Conservation (phyloP, 2,329 filamentous ascomycete genomes). For the Fusarium ambrosium region DNA sequence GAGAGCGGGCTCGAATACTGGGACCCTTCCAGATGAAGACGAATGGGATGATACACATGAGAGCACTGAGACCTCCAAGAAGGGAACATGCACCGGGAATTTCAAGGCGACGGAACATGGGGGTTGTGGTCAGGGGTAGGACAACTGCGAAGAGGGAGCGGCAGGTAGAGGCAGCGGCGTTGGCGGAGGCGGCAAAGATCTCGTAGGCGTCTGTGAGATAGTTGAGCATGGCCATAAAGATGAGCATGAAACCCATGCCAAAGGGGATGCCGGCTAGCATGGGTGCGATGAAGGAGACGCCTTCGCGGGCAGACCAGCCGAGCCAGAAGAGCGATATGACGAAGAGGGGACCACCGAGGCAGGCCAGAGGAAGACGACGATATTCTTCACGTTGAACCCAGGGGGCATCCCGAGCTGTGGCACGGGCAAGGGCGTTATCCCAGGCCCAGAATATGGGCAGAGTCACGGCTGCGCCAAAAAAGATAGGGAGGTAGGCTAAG, state of each 20-base stretch:
- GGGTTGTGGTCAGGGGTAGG: slow-evolving; percentile 67
- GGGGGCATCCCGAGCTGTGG: slow-evolving; percentile 60
- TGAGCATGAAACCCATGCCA: slow-evolving; percentile 71
- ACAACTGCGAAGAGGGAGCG: slow-evolving; percentile 93
- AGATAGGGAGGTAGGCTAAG: slow-evolving; percentile 77
- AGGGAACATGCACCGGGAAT: slow-evolving; percentile 66
- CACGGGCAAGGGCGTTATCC: slow-evolving; percentile 70
- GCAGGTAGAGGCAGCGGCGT: slow-evolving; percentile 85
- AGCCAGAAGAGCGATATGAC: slow-evolving; percentile 71
- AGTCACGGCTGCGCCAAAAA: slow-evolving; percentile 71
- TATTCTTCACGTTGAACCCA: slow-evolving; percentile 77
- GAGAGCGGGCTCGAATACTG: slow-evolving; percentile 67
- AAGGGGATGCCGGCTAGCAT: slow-evolving; percentile 73
- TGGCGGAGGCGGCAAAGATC: slow-evolving; percentile 79
- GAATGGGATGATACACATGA: slow-evolving; percentile 66
- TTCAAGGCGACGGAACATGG: slow-evolving; percentile 63
- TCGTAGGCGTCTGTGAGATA: slow-evolving; percentile 78
- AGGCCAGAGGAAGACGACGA: slow-evolving; percentile 78
- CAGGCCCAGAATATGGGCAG: slow-evolving; percentile 74
- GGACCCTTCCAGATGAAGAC: slow-evolving; percentile 68
- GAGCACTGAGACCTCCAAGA: slow-evolving; percentile 63
- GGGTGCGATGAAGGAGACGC: slow-evolving; percentile 67
- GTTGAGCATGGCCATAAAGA: slow-evolving; percentile 74
- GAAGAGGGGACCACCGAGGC: slow-evolving; percentile 76
- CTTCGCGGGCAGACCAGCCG: slow-evolving; percentile 67